Evolutionary conservation across 2,329 filamentous ascomycete genomes (phyloP).

Genomic region (Clonostachys sp.): DNA sequence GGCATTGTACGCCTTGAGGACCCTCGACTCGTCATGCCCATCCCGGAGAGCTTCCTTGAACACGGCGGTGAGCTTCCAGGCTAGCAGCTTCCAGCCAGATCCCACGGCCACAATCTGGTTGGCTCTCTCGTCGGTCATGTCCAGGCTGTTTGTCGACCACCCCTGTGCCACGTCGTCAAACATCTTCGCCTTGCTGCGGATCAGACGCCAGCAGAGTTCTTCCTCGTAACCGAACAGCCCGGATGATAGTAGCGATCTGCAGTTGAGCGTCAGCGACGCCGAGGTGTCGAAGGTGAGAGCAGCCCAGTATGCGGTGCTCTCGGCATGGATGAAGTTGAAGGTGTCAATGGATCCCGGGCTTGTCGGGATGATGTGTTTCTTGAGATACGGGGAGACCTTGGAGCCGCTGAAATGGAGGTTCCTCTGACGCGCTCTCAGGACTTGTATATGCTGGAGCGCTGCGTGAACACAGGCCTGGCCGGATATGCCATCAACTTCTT

Average conservation of each 20-base stretch:
- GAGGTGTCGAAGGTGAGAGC: constrained; percentile 35
- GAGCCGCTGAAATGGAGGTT: constrained; percentile 32
- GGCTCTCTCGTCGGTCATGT: constrained; percentile 21
- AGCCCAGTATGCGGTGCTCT: constrained; percentile 33
- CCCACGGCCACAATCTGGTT: constrained; percentile 20
- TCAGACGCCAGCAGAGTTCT: constrained; percentile 19
- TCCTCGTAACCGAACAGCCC: constrained; percentile 24
- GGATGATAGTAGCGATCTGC: constrained; percentile 28
- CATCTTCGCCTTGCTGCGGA: constrained; percentile 17
- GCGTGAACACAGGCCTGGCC: constrained; percentile 32
- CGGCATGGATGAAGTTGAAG: constrained; percentile 24
- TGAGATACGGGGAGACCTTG: constrained; percentile 23
- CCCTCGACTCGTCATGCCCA: constrained; percentile 20
- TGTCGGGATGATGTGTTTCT: constrained; percentile 10
- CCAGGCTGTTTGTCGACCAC: constrained; percentile 13
- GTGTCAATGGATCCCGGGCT: constrained; percentile 17
- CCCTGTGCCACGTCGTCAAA: constrained; percentile 16
- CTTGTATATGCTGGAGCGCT: constrained; percentile 32
- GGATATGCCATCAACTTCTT: constrained; percentile 30
- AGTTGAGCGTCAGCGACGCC: constrained; percentile 31
- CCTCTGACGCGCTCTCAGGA: constrained; percentile 27
- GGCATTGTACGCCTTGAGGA: constrained; percentile 13
- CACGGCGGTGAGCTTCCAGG: constrained; percentile 21
- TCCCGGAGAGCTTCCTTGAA: constrained; percentile 23
- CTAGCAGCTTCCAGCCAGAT: constrained; percentile 20